Base-by-base conservation (phyloP, 2,329 filamentous ascomycete genomes). In the Cordyceps farinosa region DNA sequence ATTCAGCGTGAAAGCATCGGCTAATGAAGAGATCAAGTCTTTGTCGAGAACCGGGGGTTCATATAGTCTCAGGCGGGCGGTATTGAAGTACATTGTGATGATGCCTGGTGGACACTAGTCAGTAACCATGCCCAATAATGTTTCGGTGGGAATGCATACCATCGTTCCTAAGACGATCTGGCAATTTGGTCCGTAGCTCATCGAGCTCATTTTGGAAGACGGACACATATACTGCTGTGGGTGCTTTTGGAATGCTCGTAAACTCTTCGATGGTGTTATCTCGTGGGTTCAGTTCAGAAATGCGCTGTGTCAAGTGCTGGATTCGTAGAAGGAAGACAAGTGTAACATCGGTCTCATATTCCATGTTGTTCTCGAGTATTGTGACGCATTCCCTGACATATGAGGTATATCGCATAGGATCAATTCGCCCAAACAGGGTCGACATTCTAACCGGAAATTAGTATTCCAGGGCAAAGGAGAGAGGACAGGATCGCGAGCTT, bases 321-420 rank as follows among this genome's bases (percentile, higher is more conserved):
- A 84, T 73, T 0, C 78, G 77, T 7, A 85, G 74, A 0, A 85
- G 71, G 11, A 80, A 75, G 0, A 82, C 74, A 1, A 84, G 73
- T 1, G 77, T 73, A 0, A 69, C 63, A 57, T 87, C 84, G 0
- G 78, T 79, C 8, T 80, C 74, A 61, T 76, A 79, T 61, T 86
- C 83, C 6, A 67, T 67, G 0, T 71, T 69, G 0, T 76, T 69
- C 29, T 83, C 76, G 0, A 87, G 70, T 3, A 80, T 74, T 3
- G 71, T 71, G 5, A 84, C 69, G 57, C 83, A 85, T 59, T 82
- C 77, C 11, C 83, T 78, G 1, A 84, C 75, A 61, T 86, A 85
- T 5, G 74, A 73, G 0, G 82, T 82, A 58, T 80, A 86, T n/a
- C 75, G 77, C 71, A 83, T 76, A 0, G 82, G 73, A 15, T 84